Conservation (phyloP, 2,329 filamentous ascomycete genomes). For the Diaporthe sp. region DNA sequence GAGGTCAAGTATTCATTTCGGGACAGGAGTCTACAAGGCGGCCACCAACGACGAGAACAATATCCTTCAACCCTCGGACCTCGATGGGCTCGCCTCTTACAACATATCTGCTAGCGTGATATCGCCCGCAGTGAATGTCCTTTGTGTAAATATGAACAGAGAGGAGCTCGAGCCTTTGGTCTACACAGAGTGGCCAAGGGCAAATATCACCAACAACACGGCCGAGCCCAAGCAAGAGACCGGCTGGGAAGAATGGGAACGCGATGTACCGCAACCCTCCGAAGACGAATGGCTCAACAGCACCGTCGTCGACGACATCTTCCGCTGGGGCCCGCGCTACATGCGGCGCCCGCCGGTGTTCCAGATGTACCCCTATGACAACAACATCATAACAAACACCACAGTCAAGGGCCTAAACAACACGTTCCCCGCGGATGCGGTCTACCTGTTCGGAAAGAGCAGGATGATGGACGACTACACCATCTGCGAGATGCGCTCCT, state of each 20-base stretch:
- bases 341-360: conserved; percentile 68
- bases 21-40: conserved; percentile 72
- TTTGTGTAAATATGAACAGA: conserved; percentile 77
- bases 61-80: conserved; percentile 78
- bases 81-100: conserved; percentile 78
- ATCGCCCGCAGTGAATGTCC: conserved; percentile 78
- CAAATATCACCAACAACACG: conserved; percentile 49
- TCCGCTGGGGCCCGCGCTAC: conserved; percentile 73
- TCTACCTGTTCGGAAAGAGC: conserved; percentile 76
- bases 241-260: conserved; percentile 54
- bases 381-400: conserved; percentile 76
- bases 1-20: not conserved
- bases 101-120: conserved; percentile 77
- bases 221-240: conserved; percentile 49
- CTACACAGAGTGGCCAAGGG: conserved; percentile 72
- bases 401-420: conserved; percentile 48
- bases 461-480: conserved; percentile 65
- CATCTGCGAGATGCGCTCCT: conserved; percentile 77
- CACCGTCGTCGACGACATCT: conserved; percentile 78
- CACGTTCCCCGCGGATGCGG: conserved; percentile 59
- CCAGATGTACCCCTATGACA: conserved; percentile 67
- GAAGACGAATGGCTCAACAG: conserved; percentile 62
- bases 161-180: conserved; percentile 75
- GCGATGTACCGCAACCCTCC: conserved; percentile 53
- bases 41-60: conserved; percentile 72